Evolutionary conservation across 1,284 basidiomycete genomes (phyloP).

Genomic region (Bjerkandera adusta): DNA sequence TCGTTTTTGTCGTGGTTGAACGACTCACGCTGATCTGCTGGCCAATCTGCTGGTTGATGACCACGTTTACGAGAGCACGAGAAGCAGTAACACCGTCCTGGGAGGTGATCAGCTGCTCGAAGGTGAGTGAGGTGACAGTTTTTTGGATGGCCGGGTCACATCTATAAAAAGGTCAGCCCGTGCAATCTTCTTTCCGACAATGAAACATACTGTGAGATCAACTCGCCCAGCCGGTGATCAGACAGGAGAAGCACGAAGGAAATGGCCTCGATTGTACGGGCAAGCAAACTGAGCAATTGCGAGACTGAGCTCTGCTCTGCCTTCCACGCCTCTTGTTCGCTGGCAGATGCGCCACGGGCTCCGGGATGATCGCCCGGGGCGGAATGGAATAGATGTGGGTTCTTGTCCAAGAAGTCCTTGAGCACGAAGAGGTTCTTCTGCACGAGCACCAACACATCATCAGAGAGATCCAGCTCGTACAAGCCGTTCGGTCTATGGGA

Average conservation of each 20-base stretch:
- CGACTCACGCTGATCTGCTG: slow-evolving; percentile 86
- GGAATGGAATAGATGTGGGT: slow-evolving; percentile 78
- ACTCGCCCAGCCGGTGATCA: slow-evolving; percentile 88
- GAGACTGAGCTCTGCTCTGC: slow-evolving; percentile 81
- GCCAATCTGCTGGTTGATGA: slow-evolving; percentile 97
- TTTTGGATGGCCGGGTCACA: slow-evolving; percentile 72
- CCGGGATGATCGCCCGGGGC: slow-evolving; percentile 62
- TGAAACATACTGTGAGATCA: slow-evolving; percentile 70
- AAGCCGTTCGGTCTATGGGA: slow-evolving; percentile 41
- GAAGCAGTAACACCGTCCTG: slow-evolving; percentile 83
- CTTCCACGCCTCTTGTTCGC: slow-evolving; percentile 84
- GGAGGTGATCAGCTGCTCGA: slow-evolving; percentile 81
- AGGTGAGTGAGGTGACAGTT: slow-evolving; percentile 69
- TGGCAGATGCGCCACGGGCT: slow-evolving; percentile 49
- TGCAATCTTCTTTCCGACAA: slow-evolving; percentile 7
- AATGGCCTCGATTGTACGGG: slow-evolving; percentile 86
- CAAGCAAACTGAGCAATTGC: slow-evolving; percentile 72
- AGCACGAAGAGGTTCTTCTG: slow-evolving; percentile 81
- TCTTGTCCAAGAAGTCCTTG: slow-evolving; percentile 73
- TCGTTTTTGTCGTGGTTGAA: not conserved
- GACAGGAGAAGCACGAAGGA: slow-evolving; percentile 90
- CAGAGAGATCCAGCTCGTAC: slow-evolving; percentile 59
- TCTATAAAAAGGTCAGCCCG: slow-evolving; percentile 35
- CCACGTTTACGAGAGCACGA: slow-evolving; percentile 86
- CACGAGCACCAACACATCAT: slow-evolving; percentile 60